These are phyloP conservation scores for Chlorella sorokiniana DNA, from an alignment of 139 green algal genomes.

Conservation along the genomic window DNA sequence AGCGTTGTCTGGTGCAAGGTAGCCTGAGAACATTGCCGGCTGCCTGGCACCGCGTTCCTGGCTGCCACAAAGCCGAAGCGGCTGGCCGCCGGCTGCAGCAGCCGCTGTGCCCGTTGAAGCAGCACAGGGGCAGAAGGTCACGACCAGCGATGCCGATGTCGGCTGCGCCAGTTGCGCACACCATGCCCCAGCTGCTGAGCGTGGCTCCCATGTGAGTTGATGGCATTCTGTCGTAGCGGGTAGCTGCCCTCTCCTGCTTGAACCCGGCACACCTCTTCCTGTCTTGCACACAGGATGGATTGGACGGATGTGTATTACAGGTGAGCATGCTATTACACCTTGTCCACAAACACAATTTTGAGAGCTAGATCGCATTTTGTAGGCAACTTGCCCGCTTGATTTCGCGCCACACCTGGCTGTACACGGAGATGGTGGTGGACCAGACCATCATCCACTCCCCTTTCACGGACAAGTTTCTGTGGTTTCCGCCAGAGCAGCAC, in stretches of 20 bases:
- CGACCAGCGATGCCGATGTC: not conserved
- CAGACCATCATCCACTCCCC: constrained; percentile 81
- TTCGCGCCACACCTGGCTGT: constrained; percentile 80
- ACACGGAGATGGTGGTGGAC: constrained; percentile 96
- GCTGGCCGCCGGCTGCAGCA: not conserved
- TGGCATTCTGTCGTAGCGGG: too few species aligned
- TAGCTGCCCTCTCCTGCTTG: too few species aligned
- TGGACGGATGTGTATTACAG: constrained; percentile 91
- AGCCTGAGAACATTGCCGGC: not conserved
- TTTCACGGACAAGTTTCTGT: constrained; percentile 65
- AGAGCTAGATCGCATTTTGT: too few species aligned
- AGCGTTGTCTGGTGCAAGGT: not conserved
- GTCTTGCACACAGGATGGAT: constrained; percentile 78
- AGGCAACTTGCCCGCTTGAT: constrained; percentile 81
- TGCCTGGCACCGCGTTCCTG: not conserved
- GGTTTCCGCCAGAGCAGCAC: constrained; percentile 88
- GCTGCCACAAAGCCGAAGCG: too few species aligned
- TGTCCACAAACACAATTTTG: not conserved
- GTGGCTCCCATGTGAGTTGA: constrained; percentile 85
- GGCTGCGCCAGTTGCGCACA: not conserved
- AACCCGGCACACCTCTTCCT: too few species aligned
- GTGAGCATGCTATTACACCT: not conserved
- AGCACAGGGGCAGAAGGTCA: not conserved
- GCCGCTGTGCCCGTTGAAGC: not conserved
- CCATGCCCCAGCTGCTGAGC: constrained; percentile 62